Base-by-base conservation (phyloP, 768 basidiomycete species). In the Rhizopogon vulgaris region DNA sequence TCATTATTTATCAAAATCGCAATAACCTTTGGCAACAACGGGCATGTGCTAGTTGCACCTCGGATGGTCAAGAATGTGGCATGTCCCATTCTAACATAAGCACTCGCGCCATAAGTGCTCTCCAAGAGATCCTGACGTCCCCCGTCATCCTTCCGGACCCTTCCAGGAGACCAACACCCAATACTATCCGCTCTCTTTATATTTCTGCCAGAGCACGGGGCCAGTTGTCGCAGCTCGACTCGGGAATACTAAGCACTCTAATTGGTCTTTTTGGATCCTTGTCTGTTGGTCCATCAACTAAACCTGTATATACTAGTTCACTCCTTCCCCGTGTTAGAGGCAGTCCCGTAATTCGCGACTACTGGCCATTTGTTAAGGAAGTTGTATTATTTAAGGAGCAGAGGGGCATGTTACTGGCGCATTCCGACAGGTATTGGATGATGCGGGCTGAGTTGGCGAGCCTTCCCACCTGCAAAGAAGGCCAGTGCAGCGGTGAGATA, bases 351-450 rank as follows among this genome's bases (percentile, higher is more conserved):
- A 50, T 53, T 36, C 61, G 63, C 41, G 59, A 66, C 6, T 73
- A 78, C 58, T 85, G 83, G 84, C 38, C 68, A 14, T 72, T 82
- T 46, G 63, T 84, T 10, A 43, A 73, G 41, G 67, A 71, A 48
- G 57, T 85, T 10, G 72, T 70, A 8, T 63, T 60, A 34, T 75
- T 78, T 58, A 84, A 83, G 63, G 57, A 62, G 36, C 51, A 55
- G 34, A 52, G 67, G n/a, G 68, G 65, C 36, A 62, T 69, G 52
- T 14, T 52, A 8, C 58, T 78, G 38, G 62, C 54, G 14, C 64
- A 69, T 39, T 69, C 74, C n/a, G 83, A 86, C 60, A 71, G 73
- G 43, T 86, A 79, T 63, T 87, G 84, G 84, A 60, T 79, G 42
- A 78, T 86, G 78, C 75, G 68, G 32, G 76, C 76, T 11, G 59